A percentile compares a stretch with the other conserved stretches of the same genome.
phyloP scores from a whole-genome alignment of 2,329 filamentous ascomycete species.

The Ceratocystis huliohia region DNA sequence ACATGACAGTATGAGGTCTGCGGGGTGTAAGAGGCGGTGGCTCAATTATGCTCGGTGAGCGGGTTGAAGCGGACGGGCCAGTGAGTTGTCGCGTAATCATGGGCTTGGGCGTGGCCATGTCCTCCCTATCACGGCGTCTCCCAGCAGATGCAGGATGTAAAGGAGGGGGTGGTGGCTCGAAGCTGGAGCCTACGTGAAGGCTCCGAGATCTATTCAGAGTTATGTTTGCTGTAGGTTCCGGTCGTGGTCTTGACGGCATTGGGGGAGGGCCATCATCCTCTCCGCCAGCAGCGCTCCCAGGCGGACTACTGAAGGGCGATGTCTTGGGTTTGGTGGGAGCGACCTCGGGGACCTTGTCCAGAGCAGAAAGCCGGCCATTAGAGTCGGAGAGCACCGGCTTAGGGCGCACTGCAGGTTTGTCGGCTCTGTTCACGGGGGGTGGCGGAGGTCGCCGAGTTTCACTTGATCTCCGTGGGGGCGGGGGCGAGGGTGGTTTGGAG shows the following conservation, averaged over 20 bases:
- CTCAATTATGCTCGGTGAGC: conserved; percentile 13
- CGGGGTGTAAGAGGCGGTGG: conserved; percentile 16
- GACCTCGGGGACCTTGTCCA: conserved; percentile 11
- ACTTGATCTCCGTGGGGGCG: conserved; percentile 49
- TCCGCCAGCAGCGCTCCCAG: conserved; percentile 45
- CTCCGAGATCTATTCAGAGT: conserved; percentile 20
- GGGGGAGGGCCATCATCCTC: conserved; percentile 25
- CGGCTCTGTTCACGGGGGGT: conserved; percentile 59
- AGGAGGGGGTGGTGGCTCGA: conserved; percentile 19
- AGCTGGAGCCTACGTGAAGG: conserved; percentile 18
- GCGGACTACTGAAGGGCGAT: conserved; percentile 81
- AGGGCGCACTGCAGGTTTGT: conserved; percentile 42
- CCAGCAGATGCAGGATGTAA: conserved; percentile 14
- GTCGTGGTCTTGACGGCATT: conserved; percentile 24
- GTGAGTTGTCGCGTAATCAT: conserved; percentile 17
- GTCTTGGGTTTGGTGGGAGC: conserved; percentile 30
- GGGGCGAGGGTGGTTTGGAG: conserved; percentile 48
- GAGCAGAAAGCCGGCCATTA: conserved; percentile 21
- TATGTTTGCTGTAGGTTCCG: conserved; percentile 7
- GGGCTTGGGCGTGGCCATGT: conserved; percentile 13
- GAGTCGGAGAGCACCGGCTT: conserved; percentile 25
- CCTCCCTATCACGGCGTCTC: conserved; percentile 16
- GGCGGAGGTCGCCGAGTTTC: conserved; percentile 52
- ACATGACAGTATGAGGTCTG: conserved; percentile 11
- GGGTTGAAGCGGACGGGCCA: conserved; percentile 15